Evolutionary conservation across 2,329 filamentous ascomycete species (phyloP).

Genomic region (Scytalidium lignicola): DNA sequence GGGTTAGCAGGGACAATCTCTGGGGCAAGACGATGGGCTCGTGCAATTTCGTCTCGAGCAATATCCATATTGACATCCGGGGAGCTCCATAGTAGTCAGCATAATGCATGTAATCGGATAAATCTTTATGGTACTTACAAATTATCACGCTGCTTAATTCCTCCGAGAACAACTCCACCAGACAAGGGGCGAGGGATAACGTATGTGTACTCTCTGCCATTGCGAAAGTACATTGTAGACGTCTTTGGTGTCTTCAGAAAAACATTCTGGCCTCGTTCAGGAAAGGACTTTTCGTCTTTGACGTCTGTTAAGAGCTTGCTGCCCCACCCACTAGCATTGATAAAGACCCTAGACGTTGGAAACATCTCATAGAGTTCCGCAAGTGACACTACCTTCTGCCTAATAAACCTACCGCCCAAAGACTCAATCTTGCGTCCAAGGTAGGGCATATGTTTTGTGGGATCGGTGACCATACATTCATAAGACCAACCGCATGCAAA

Average conservation of each 20-base stretch:
- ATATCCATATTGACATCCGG: constrained; percentile 31
- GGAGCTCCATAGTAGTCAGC: constrained; percentile 19
- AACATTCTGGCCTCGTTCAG: constrained; percentile 18
- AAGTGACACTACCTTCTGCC: constrained; percentile 28
- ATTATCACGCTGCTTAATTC: constrained; percentile 12
- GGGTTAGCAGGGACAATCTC: constrained; percentile 30
- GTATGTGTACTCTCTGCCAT: constrained; percentile 22
- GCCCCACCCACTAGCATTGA: constrained; percentile 33
- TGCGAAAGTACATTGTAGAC: constrained; percentile 15
- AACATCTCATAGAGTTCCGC: constrained; percentile 30
- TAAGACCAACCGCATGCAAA: constrained; percentile 32
- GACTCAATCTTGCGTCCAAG: constrained; percentile 24
- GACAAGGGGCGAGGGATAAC: constrained; percentile 17
- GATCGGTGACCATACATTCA: constrained; percentile 32
- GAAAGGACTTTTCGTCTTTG: constrained; percentile 23
- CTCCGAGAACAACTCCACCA: constrained; percentile 21
- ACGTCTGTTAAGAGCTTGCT: constrained; percentile 31
- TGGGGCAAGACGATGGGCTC: constrained; percentile 31
- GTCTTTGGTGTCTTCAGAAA: constrained; percentile 19
- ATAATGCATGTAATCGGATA: not conserved
- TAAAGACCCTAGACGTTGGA: constrained; percentile 30
- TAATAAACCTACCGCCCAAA: constrained; percentile 30
- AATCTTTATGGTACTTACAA: not conserved
- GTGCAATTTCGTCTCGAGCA: constrained; percentile 32
- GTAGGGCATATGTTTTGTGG: constrained; percentile 32